Evolutionary conservation across 345 rosid species (phyloP).

Genomic region (Bretschneidera sinensis): DNA sequence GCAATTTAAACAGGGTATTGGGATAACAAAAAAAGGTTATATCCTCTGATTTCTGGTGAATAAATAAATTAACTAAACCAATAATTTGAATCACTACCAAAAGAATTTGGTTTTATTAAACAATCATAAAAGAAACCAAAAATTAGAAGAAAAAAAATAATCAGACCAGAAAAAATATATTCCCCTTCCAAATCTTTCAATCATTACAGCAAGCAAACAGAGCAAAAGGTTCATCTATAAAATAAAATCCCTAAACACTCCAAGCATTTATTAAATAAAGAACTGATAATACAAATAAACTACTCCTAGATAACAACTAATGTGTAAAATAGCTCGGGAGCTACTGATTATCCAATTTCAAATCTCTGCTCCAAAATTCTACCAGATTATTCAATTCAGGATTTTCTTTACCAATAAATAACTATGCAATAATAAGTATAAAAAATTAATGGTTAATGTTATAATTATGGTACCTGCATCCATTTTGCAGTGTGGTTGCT

Average conservation of each 20-base stretch:
- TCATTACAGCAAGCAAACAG: neutral
- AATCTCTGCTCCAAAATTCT: neutral
- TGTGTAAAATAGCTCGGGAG: conserved; percentile 1
- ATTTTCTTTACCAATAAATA: neutral
- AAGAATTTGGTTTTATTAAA: neutral
- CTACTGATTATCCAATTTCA: neutral
- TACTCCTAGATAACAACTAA: conserved; percentile 3
- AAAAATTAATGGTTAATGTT: neutral
- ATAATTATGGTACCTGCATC: conserved; percentile 63
- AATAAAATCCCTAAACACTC: neutral
- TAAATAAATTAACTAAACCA: too few relatives aligned
- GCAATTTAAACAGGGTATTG: too few relatives aligned
- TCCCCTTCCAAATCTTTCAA: neutral
- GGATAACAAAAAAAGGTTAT: too few relatives aligned
- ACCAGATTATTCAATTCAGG: neutral
- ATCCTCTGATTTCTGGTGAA: neutral
- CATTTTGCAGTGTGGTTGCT: conserved; percentile 86
- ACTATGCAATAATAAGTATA: neutral
- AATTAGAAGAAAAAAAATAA: too few relatives aligned
- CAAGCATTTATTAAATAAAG: neutral
- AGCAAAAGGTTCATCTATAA: neutral
- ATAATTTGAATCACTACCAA: too few relatives aligned
- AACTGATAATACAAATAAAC: neutral
- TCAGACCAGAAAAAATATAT: too few relatives aligned
- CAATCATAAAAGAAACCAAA: neutral